A percentile compares a stretch with the other conserved stretches of the same genome.
Conservation (phyloP, 73 alveolate species). For the Uronychia binucleata region DNA sequence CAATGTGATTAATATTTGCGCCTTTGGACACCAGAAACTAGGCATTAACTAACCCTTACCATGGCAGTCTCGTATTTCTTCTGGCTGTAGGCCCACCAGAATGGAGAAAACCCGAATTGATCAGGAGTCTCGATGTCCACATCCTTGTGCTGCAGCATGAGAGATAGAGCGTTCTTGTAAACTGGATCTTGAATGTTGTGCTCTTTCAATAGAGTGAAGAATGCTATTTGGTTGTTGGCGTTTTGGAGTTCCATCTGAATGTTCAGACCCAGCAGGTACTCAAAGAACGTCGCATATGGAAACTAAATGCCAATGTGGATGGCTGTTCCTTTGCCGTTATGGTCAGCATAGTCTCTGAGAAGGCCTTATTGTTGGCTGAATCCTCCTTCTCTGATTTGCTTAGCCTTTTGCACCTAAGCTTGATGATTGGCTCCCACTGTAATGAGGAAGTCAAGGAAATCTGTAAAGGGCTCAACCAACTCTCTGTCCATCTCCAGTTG, state of each 20-base stretch:
- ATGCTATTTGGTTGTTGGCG: slow-evolving; percentile 41
- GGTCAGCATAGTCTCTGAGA: neutral
- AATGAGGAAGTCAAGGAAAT: slow-evolving; percentile 45
- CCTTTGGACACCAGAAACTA: slow-evolving; percentile 50
- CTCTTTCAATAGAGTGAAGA: slow-evolving; percentile 49
- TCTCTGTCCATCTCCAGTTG: slow-evolving; percentile 2
- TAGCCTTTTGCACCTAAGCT: slow-evolving; percentile 54
- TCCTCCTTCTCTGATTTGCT: slow-evolving; percentile 56
- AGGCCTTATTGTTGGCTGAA: neutral
- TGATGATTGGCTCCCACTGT: slow-evolving; percentile 68
- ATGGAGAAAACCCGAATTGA: slow-evolving; percentile 65
- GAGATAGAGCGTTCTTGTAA: slow-evolving; percentile 28
- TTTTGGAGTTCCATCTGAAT: slow-evolving; percentile 10
- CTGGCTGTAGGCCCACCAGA: slow-evolving; percentile 52
- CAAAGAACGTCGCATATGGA: slow-evolving; percentile 18
- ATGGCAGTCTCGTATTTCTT: slow-evolving; percentile 48
- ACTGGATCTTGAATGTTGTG: slow-evolving; percentile 28
- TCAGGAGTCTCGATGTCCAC: slow-evolving; percentile 68
- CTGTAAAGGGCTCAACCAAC: slow-evolving; percentile 40
- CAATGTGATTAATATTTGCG: slow-evolving; percentile 67
- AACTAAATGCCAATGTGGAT: slow-evolving; percentile 30
- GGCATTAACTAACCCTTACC: neutral
- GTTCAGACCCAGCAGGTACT: slow-evolving; percentile 26
- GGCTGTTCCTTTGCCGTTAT: slow-evolving; percentile 7
- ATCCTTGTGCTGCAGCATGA: slow-evolving; percentile 6